Evolutionary conservation across 202 grass and related monocot genomes (phyloP), one percentile per base, ranked within the genome.

Genomic region (Panicum virgatum): DNA sequence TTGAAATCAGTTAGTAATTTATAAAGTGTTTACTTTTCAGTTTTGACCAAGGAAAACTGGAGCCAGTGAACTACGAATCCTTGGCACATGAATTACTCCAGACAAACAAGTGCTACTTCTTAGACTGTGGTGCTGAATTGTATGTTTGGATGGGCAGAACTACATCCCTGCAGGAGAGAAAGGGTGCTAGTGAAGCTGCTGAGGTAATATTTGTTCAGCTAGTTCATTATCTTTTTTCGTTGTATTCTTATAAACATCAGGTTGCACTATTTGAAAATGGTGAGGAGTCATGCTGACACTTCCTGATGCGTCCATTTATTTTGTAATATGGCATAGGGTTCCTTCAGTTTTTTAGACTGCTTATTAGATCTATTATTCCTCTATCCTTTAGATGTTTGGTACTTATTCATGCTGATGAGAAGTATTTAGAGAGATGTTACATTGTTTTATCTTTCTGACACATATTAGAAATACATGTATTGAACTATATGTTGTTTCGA

Each of bases 81-180:
- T 92, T 97, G 73, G 76, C 77, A 57, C 86, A 88, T 39, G 91
- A 92, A 62, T 88, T 92, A 66, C 88, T 97, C 63, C 85, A 92
- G 75, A 97, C 94, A 79, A 97, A 84, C 69, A 94, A 82, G 65
- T 97, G 94, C 67, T 94, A 91, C 83, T 82, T 97, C 62, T 75
- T 97, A 67, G 94, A 97, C 74, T 97, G 80, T 70, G 89, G 85
- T 53, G 73, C 66, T 13, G 89, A 94, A 82, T 58, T 97, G 68
- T 94, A 91, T 72, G 87, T 94, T 75, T 97, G 94, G 94, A 94
- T 88, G 76, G 94, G 94, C 43, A 91, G 94, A 86, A 90, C 78
- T 64, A 86, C 94, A 76, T 88, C 91, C 37, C 78, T 97, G 23
- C 91, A 94, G 66, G 94, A 97, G 37, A 91, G 94, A 67, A 97